Evolutionary conservation across 441 rosid species (phyloP).

Genomic region (Gossypium gossypioides): DNA sequence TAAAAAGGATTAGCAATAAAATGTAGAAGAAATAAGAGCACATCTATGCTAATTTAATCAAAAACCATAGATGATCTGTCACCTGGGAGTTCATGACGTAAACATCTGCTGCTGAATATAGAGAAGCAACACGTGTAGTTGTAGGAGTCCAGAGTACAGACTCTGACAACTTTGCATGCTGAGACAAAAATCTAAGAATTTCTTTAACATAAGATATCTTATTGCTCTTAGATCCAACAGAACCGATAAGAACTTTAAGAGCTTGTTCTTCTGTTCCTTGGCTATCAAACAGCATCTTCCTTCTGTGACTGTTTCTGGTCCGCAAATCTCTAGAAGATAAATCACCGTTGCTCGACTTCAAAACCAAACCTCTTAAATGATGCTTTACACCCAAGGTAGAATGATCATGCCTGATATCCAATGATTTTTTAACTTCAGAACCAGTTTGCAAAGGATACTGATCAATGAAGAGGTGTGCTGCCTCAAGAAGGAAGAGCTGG

Average conservation of each 20-base stretch:
- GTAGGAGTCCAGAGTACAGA: conserved; percentile 79
- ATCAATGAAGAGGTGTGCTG: conserved; percentile 43
- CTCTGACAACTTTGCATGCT: conserved; percentile 51
- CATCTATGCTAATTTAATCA: not conserved
- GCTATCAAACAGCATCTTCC: conserved; percentile 24
- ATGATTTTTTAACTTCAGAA: conserved; percentile 30
- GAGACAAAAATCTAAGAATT: conserved; percentile 45
- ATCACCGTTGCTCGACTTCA: conserved; percentile 22
- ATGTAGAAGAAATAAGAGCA: not conserved
- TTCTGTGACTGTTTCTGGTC: conserved; percentile 7
- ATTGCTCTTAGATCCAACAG: conserved; percentile 96
- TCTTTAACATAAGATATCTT: conserved; percentile 71
- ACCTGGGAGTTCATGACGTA: conserved; percentile 94
- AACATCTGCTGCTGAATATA: conserved; percentile 89
- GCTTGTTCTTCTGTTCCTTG: conserved; percentile 29
- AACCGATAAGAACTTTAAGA: conserved; percentile 81
- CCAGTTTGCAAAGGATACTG: conserved; percentile 20
- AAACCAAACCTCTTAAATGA: conserved; percentile 59
- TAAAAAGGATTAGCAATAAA: not conserved
- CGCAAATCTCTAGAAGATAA: not conserved
- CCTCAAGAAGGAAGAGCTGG: conserved; percentile 78
- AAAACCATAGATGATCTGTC: not conserved
- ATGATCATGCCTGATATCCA: conserved; percentile 21
- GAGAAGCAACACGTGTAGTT: conserved; percentile 76
- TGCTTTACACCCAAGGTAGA: conserved; percentile 36